phyloP scores from a whole-genome alignment of 2,329 filamentous ascomycete genomes.

The Curvularia verruculosa region DNA sequence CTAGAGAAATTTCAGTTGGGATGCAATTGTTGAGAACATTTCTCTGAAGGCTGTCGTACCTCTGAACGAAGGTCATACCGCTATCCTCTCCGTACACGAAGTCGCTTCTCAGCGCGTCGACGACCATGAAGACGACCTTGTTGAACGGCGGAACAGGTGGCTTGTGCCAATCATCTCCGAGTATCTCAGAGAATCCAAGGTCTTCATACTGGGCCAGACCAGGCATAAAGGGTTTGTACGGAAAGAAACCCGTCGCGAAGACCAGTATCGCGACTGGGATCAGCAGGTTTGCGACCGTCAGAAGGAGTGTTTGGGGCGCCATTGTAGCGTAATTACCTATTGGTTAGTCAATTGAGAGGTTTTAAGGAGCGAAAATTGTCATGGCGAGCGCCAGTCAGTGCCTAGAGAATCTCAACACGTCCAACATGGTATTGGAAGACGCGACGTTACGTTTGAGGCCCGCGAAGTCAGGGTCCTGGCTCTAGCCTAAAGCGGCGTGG shows the following conservation, averaged over 20 bases:
- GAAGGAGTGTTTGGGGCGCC: slow-evolving; percentile 45
- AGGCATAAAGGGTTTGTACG: slow-evolving; percentile 91
- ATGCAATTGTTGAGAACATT: neutral
- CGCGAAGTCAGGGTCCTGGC: slow-evolving; percentile 36
- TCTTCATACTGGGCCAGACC: slow-evolving; percentile 75
- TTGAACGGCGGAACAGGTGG: slow-evolving; percentile 75
- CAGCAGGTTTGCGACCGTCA: slow-evolving; percentile 74
- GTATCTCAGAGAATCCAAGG: slow-evolving; percentile 54
- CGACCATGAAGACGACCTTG: slow-evolving; percentile 94
- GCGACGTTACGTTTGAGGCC: slow-evolving; percentile 27
- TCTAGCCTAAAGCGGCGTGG: slow-evolving; percentile 27
- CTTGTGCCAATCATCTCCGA: slow-evolving; percentile 45
- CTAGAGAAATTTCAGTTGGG: slow-evolving; percentile 53
- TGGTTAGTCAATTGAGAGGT: slow-evolving; percentile 3
- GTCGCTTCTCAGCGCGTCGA: slow-evolving; percentile 87
- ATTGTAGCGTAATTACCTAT: slow-evolving; percentile 22
- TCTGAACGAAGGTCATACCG: slow-evolving; percentile 86
- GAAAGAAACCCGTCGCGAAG: slow-evolving; percentile 94
- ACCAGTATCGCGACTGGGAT: slow-evolving; percentile 70
- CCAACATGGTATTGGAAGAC: slow-evolving; percentile 33
- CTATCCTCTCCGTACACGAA: slow-evolving; percentile 86
- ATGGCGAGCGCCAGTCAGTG: slow-evolving; percentile 21
- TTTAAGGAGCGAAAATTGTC: neutral
- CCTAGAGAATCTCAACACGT: slow-evolving; percentile 2
- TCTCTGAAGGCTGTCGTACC: slow-evolving; percentile 57